phyloP scores from a whole-genome alignment of 495 filamentous ascomycete species.

The Pyrenopolyporus hunteri region DNA sequence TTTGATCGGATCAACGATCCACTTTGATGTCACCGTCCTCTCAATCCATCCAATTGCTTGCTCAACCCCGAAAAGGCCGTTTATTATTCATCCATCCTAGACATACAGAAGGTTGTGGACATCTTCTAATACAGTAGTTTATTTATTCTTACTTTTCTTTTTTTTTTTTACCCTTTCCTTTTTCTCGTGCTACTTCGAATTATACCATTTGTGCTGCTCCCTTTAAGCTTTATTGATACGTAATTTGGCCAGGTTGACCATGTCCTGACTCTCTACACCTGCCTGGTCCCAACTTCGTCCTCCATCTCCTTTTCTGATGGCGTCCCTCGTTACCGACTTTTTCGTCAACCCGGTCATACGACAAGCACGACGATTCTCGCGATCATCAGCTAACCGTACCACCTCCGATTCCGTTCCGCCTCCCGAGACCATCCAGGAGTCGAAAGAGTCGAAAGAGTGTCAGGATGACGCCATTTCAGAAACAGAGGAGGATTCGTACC shows the following conservation, averaged over 20 bases:
- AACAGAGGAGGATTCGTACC: slow-evolving; percentile 38
- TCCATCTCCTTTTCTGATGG: slow-evolving; percentile 60
- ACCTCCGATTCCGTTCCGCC: slow-evolving; percentile 34
- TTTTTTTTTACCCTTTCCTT: background rate
- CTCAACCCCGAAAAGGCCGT: background rate
- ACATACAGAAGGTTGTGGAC: background rate
- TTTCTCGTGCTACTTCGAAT: background rate
- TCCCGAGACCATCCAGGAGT: slow-evolving; percentile 6
- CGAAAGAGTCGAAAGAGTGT: slow-evolving; percentile 12
- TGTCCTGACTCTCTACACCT: slow-evolving; percentile 22
- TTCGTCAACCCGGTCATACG: slow-evolving; percentile 78
- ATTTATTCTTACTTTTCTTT: slow-evolving; percentile 1
- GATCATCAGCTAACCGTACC: slow-evolving; percentile 44
- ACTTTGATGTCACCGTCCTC: slow-evolving; percentile 33
- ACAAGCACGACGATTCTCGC: slow-evolving; percentile 66
- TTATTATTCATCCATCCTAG: too few relatives aligned
- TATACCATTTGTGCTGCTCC: background rate
- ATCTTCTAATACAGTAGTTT: slow-evolving; percentile 4
- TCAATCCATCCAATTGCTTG: slow-evolving; percentile 15
- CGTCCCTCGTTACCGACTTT: slow-evolving; percentile 72
- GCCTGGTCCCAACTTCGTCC: slow-evolving; percentile 3
- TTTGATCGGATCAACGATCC: slow-evolving; percentile 26
- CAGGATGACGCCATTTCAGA: slow-evolving; percentile 42
- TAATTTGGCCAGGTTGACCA: slow-evolving; percentile 5
- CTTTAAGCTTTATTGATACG: slow-evolving; percentile 9